Evolutionary conservation across 2,329 filamentous ascomycete genomes (phyloP), one percentile per base, ranked within the genome.

Genomic region (Hortaea werneckii): DNA sequence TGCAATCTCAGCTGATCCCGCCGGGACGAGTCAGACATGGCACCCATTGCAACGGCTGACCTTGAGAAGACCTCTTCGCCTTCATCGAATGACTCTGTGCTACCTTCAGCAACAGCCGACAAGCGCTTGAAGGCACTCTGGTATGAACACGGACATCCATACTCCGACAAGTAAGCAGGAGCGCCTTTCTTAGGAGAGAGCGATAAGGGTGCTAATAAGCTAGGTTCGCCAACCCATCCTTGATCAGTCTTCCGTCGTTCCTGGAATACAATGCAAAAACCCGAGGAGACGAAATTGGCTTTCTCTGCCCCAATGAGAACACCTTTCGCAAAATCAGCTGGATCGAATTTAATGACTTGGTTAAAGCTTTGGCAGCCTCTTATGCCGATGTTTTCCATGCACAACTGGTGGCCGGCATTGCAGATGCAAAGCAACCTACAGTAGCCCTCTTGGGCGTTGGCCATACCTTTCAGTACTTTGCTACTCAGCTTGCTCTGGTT

Each of bases 131-230:
- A 26, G 10, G 26, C 9, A 8, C 26, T 41, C 3, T 41, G 26
- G 39, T 41, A 41, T 20, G 41, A 42, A 27, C 41, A 42, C 6
- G 41, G 41, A 6, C 5, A 42, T 26, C 41, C 41, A 12, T 42
- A 7, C 12, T 42, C 41, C n/a, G 41, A 42, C 10, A 32, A n/a
- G 41, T 42, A 11, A 11, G 37, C 37, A 8, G 10, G 32, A 12
- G 27, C 26, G 7, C 26, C 29, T 10, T 10, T 6, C 26, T n/a
- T 9, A 12, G 11, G 10, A 28, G 9, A 10, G 26, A 10, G 40
- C 40, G 26, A 10, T 35, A 9, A 35, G 4, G 9, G 8, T 9
- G 41, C 29, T 42, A 29, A 42, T 29, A 7, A 7, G 37, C n/a
- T 20, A 42, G 41, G 10, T 42, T n/a, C 29, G 29, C 28, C 41